Conservation (phyloP, 306 rosid genomes). For the Prunus salicina region DNA sequence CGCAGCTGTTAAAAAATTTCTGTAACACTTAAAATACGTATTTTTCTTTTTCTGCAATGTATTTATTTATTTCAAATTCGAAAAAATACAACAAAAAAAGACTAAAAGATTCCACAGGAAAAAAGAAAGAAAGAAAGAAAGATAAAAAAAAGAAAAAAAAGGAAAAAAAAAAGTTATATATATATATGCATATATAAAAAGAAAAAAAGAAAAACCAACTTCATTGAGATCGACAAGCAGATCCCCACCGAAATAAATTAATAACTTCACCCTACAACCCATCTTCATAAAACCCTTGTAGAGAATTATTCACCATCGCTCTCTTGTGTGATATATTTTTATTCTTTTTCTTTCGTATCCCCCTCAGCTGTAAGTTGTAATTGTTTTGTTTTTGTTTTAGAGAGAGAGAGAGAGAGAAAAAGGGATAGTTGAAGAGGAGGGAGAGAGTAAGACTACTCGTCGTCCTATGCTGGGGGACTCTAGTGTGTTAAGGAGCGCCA, state of each 20-base stretch:
- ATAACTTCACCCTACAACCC: constrained; percentile 59
- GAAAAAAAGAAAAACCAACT: constrained; percentile 11
- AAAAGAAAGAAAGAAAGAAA: constrained; percentile 21
- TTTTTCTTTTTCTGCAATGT: not conserved
- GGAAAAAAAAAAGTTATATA: not conserved
- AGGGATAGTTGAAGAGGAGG: not conserved
- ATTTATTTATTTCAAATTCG: not conserved
- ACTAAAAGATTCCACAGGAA: constrained; percentile 51
- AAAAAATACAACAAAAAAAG: not conserved
- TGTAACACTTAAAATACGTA: not conserved
- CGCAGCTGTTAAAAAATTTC: constrained; percentile 57
- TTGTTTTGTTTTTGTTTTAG: constrained; percentile 16
- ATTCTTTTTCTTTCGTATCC: constrained; percentile 16
- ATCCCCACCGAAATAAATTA: constrained; percentile 80
- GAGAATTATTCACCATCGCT: constrained; percentile 66
- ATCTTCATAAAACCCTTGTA: constrained; percentile 53
- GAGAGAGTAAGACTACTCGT: not conserved
- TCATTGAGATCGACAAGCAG: constrained; percentile 73
- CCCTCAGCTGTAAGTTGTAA: constrained; percentile 41
- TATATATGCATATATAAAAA: not conserved
- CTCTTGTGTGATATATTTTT: constrained; percentile 28
- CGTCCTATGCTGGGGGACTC: constrained; percentile 83
- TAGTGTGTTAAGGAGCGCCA: constrained; percentile 53
- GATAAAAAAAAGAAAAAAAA: no score
- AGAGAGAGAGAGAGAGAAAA: not conserved